Evolutionary conservation across 495 filamentous ascomycete species (phyloP), one percentile per base, ranked within the genome.

Genomic region (Neurospora africana): DNA sequence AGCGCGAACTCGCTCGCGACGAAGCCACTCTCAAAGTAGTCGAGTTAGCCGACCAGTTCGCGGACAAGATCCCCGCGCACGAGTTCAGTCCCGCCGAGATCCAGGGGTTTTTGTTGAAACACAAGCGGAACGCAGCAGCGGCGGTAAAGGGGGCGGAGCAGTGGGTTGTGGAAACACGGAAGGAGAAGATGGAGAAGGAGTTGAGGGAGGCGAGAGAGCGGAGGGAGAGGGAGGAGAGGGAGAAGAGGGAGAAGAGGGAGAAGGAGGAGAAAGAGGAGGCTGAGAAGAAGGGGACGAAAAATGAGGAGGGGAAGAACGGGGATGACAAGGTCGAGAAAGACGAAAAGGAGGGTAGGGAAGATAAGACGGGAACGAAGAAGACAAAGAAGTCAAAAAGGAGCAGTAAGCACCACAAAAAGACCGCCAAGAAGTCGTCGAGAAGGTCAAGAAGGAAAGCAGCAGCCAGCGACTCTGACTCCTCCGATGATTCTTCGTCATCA

Each of bases 31-130:
- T 82, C 15, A 76, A 74, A 15, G 78, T 85, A 23, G 74, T 78
- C 5, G 71, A 38, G n/a, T 73, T 86, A 8, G 81, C 91, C 10
- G 37, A 38, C 10, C 37, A 38, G 9, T 38, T 38, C 9, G 37
- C 37, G 37, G 37, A 38, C 37, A 38, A 10, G 44, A 80, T 97
- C 15, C 92, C 93, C 0, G 83, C 83, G 23, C 83, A 84, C 30
- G 87, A 87, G 73, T 91, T 93, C 74, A 88, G 86, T 21, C 91
- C 92, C 0, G 92, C 92, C 13, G 92, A 93, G 82, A 87, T 95
- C 40, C 92, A 95, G 79, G 91, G 91, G 5, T 91, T 88, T 75
- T 82, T 93, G 33, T 81, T 94, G 61, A 89, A 87, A 77, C 82
- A 93, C 75, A 92, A 92, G 83, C 81, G 84, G 39, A 79, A 85